Evolutionary conservation across 1,284 basidiomycete genomes (phyloP), one percentile per base, ranked within the genome.

Genomic region (Earliella scabrosa): DNA sequence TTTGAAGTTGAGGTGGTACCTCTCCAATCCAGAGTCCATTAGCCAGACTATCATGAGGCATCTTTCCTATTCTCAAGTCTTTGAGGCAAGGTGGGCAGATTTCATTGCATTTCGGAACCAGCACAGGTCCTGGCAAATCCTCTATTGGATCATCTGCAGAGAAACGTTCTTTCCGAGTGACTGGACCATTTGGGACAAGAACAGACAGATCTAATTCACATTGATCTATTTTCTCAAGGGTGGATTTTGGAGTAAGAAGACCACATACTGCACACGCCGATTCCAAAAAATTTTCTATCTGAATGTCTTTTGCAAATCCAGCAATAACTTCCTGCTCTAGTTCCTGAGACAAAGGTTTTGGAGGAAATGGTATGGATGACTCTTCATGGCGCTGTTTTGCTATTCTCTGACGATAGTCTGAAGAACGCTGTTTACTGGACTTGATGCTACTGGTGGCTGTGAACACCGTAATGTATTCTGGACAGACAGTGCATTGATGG

Each of bases 211-310:
- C n/a, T n/a, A n/a, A n/a, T n/a, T n/a, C n/a, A n/a, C n/a, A n/a
- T n/a, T n/a, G n/a, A n/a, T n/a, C 9, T 2, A 45, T 18, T 10
- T 4, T 31, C 34, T 6, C 16, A 21, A 46, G 24, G 3, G 38
- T 9, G 16, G 32, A 27, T 2, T 11, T 18, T 2, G 8, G 13
- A 14, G 47, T 44, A 7, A 60, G 38, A 16, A 35, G 31, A 16
- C 46, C 47, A 54, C 59, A 60, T 2, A 57, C 59, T 1, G 55
- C 38, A 45, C 59, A 60, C 16, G 51, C 50, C n/a, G 21, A 26
- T 21, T 60, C 59, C 13, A 45, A 6, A 26, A 57, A n/a, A 8
- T 54, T 46, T 26, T 51, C 29, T 4, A 45, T 29, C 3, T 23
- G 1, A 7, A 53, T 26, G 2, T 50, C 59, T 6, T 57, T 9